Base-by-base conservation (phyloP, 2,329 filamentous ascomycete genomes). In the Xylariaceae sp. region DNA sequence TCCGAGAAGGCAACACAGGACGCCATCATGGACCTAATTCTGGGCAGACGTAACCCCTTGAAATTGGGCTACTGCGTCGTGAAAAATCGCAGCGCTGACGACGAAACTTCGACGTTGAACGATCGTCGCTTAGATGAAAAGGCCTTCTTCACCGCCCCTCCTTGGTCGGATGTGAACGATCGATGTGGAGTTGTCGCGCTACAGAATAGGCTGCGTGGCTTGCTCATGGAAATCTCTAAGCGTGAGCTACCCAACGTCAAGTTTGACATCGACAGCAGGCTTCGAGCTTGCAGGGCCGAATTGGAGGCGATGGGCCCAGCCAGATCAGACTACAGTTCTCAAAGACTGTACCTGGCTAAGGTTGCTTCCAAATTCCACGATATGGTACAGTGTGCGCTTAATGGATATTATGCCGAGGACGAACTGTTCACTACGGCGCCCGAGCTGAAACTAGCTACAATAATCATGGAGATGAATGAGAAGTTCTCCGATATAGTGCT, bases 1-100 rank as follows among this genome's bases (percentile, higher is more conserved):
- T 51, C 50, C 0, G 70, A 74, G 34, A 39, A 54, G 0, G 60
- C 59, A 0, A 65, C 57, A 1, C 56, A 67, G 18, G 50, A 57
- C 0, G 59, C 59, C 0, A 55, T 69, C 2, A 55, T 69, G 1
- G 59, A 71, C 3, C 61, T 70, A 0, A 57, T 72, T 0, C 35
- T 32, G 0, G 67, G 68, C 0, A 67, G 63, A 7, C 59, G 62
- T 1, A 57, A 60, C 2, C 50, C 63, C 1, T 53, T 73, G 0
- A 60, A 59, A 2, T 60, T 75, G 0, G 70, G 71, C 0, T 74
- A 72, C 36, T 71, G 59, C 14, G 53, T 73, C 0, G 65, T 75
- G 32, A 63, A 65, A 35, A 74, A 73, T 21, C 64, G 68, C 0
- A 53, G 69, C 9, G 63, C 66, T 0, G 69, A 73, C 9, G 67